These are phyloP conservation scores for Pythium volutum DNA, from an alignment of 352 stramenopile species.

Conservation along the genomic window DNA sequence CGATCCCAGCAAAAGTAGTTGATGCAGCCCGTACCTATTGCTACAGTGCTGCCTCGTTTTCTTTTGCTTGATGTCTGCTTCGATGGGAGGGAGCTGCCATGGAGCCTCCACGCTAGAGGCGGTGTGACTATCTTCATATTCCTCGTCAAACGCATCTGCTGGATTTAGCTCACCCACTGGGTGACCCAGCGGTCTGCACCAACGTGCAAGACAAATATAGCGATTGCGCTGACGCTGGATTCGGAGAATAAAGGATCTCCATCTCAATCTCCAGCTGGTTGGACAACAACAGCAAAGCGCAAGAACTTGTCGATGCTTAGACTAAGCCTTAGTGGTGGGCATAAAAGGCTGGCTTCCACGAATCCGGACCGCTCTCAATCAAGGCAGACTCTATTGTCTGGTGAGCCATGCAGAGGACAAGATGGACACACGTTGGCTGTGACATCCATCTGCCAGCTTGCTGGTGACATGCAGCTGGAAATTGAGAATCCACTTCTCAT, in stretches of 20 bases:
- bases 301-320: neutral
- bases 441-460: slow-evolving; percentile 8
- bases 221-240: neutral
- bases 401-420: neutral
- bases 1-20: too few relatives aligned
- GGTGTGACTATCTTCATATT: too few relatives aligned
- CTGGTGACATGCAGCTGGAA: slow-evolving; percentile 8
- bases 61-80: too few relatives aligned
- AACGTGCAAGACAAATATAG: neutral
- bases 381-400: neutral
- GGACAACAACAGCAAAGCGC: neutral
- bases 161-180: too few relatives aligned
- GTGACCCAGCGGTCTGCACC: too few relatives aligned
- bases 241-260: neutral
- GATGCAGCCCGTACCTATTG: too few relatives aligned
- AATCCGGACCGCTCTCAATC: slow-evolving; percentile 9
- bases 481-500: neutral
- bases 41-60: too few relatives aligned
- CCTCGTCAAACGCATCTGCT: too few relatives aligned
- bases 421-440: neutral
- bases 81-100: too few relatives aligned
- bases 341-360: slow-evolving; percentile 16
- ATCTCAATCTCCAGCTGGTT: neutral
- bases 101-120: too few relatives aligned
- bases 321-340: neutral